Evolutionary conservation across 2,329 filamentous ascomycete species (phyloP), one percentile per base, ranked within the genome.

Genomic region (Colletotrichum falcatum): DNA sequence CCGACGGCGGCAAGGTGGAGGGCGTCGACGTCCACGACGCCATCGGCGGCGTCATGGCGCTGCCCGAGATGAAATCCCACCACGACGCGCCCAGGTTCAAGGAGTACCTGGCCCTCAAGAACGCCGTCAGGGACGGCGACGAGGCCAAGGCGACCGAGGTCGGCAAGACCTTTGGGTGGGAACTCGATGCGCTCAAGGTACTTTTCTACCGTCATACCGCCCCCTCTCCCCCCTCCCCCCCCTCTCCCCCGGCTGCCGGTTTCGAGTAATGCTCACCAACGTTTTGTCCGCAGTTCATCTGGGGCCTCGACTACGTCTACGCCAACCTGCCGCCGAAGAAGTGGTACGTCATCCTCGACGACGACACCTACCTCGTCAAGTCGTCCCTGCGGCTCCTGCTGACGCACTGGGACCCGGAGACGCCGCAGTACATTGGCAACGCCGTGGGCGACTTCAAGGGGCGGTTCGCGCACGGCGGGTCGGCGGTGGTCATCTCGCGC

Each of bases 331-430:
- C 87, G 0, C 76, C 81, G 71, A 89, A 88, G 79, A 87, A 87
- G 75, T 89, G 87, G 87, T 89, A 88, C 74, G 76, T 89, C 71
- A 84, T 89, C 72, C 77, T 87, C 18, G 87, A 89, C 76, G 87
- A 89, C 76, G 87, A 89, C 75, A 89, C 86, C 0, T 89, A 85
- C 74, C 76, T 89, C 54, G 80, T 88, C 54, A 82, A 82, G 61
- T 80, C 83, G 3, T 86, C 87, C 16, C 77, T 89, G 35, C 78
- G 80, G 51, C 76, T 83, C 1, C 77, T 89, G 16, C 79, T 89
- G 18, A 80, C 81, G 23, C 86, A 87, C 66, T 77, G 89, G 68
- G 81, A 89, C 76, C 80, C 83, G 2, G 73, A 78, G 7, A 77
- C 79, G 61, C 82, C 84, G 18, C 81, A 85, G 51, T 89, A 88